phyloP scores from a whole-genome alignment of 768 basidiomycete species.

The Suillus placidus region DNA sequence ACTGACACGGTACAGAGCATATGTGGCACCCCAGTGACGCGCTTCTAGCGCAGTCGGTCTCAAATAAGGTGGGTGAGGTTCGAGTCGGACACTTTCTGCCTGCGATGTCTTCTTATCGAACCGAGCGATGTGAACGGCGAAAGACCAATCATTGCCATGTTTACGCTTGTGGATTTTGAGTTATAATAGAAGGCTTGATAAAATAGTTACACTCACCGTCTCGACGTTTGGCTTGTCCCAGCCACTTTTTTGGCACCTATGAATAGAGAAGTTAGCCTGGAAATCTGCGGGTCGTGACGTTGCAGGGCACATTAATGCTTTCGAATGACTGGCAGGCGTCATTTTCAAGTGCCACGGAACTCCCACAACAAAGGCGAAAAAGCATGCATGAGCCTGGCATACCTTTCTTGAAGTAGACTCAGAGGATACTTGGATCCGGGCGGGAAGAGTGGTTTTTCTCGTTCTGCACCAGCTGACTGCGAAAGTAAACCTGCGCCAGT shows the following conservation, averaged over 20 bases:
- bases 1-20: slow-evolving; percentile 85
- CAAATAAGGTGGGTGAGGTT: slow-evolving; percentile 71
- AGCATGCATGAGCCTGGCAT: background rate
- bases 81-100: slow-evolving; percentile 68
- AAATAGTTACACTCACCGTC: slow-evolving; percentile 48
- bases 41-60: slow-evolving; percentile 76
- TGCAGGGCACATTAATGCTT: background rate
- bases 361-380: background rate
- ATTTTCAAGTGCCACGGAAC: background rate
- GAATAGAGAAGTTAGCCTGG: background rate
- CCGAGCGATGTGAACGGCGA: slow-evolving; percentile 66
- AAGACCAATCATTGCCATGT: slow-evolving; percentile 57
- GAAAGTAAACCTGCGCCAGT: slow-evolving; percentile 19
- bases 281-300: background rate
- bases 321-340: background rate
- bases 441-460: slow-evolving; percentile 72
- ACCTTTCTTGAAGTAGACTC: slow-evolving; percentile 80
- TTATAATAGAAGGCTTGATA: background rate
- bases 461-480: slow-evolving; percentile 26
- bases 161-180: slow-evolving; percentile 42
- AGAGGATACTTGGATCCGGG: slow-evolving; percentile 85
- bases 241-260: slow-evolving; percentile 83
- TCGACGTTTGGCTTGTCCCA: slow-evolving; percentile 88
- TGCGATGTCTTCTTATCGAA: slow-evolving; percentile 72
- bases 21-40: slow-evolving; percentile 89